Evolutionary conservation across 208 protist genomes (phyloP).

Genomic region (Wallacemonas rigidus): DNA sequence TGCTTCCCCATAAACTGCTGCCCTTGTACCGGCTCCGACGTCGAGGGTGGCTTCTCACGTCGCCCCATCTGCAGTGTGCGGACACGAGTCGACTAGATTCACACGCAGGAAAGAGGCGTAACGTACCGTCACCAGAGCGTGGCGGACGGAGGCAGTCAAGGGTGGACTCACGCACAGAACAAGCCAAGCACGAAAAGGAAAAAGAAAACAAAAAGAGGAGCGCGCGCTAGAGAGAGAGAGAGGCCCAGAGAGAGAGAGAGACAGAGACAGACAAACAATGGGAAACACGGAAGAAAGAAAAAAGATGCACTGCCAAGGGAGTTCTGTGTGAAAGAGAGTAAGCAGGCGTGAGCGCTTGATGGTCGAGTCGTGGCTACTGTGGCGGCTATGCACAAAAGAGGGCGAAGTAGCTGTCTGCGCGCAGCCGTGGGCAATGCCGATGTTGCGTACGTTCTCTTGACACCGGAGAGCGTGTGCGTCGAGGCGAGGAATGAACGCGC

Average conservation of each 20-base stretch:
- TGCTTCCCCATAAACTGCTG: not conserved
- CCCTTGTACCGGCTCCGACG: not conserved
- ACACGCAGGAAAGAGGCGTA: conserved; percentile 24
- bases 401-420: too few relatives aligned
- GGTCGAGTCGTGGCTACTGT: too few relatives aligned
- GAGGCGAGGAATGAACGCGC: too few relatives aligned
- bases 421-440: too few relatives aligned
- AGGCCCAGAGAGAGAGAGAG: conserved; percentile 5
- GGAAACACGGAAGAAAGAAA: conserved; percentile 12
- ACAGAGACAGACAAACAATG: conserved; percentile 8
- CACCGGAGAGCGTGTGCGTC: too few relatives aligned
- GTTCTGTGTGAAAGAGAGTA: too few relatives aligned
- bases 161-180: not conserved
- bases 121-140: too few relatives aligned
- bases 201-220: conserved; percentile 10
- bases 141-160: too few relatives aligned
- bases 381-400: too few relatives aligned
- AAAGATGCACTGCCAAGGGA: not conserved
- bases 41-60: conserved; percentile 1
- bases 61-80: not conserved
- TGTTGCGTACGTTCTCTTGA: too few relatives aligned
- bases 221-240: not conserved
- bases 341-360: too few relatives aligned
- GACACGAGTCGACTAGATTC: conserved; percentile 2
- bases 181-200: not conserved